Percentiles rank a stretch among this genome's conserved stretches.
These are phyloP conservation scores for Fusarium sp. DNA, from an alignment of 2,329 filamentous ascomycete genomes.

Conservation along the genomic window DNA sequence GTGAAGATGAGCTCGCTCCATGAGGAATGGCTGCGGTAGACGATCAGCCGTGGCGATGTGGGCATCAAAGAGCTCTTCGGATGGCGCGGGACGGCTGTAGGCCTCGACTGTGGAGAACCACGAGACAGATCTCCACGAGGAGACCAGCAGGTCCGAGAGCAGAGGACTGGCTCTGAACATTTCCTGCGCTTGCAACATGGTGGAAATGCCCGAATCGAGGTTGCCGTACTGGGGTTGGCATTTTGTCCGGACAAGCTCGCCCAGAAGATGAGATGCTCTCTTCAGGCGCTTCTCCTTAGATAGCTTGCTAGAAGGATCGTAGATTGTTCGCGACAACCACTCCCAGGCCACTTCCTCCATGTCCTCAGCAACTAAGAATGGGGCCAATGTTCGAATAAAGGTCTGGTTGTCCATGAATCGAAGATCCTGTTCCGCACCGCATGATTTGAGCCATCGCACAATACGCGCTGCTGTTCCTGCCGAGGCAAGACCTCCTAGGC, in stretches of 20 bases:
- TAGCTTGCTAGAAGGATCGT: constrained; percentile 37
- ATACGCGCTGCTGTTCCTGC: constrained; percentile 62
- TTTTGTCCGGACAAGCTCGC: constrained; percentile 57
- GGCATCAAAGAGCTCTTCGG: constrained; percentile 62
- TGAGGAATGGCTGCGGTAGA: constrained; percentile 50
- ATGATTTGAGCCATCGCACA: constrained; percentile 65
- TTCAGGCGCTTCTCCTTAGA: constrained; percentile 39
- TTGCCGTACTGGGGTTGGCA: constrained; percentile 54
- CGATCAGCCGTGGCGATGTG: constrained; percentile 62
- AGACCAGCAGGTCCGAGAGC: constrained; percentile 53
- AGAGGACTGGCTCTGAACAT: constrained; percentile 53
- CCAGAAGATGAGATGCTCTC: constrained; percentile 51
- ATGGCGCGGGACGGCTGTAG: constrained; percentile 58
- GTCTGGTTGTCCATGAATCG: constrained; percentile 56
- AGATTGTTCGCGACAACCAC: constrained; percentile 62
- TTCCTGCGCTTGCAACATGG: constrained; percentile 60
- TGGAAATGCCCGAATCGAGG: constrained; percentile 63
- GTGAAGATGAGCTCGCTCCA: constrained; percentile 66
- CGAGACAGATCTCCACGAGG: constrained; percentile 62
- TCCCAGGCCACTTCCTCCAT: constrained; percentile 64
- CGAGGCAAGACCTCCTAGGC: constrained; percentile 48
- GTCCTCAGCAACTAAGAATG: constrained; percentile 65
- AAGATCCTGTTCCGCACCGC: constrained; percentile 60
- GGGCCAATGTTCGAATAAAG: constrained; percentile 57
- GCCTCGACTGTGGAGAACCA: constrained; percentile 66